Evolutionary conservation across 352 stramenopile species (phyloP).

Genomic region (Phytophthora lateralis): DNA sequence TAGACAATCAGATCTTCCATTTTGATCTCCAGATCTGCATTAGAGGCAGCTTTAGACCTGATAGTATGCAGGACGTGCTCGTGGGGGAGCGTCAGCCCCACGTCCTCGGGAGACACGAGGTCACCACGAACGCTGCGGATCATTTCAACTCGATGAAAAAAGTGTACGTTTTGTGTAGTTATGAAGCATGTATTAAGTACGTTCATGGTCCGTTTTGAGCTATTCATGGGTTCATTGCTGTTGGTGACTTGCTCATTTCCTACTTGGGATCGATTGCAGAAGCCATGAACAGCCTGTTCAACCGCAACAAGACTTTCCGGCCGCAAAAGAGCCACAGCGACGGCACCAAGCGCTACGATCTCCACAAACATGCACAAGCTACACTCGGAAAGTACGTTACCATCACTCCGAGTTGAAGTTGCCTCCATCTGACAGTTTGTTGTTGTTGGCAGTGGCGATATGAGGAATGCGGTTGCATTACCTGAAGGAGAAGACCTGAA

Average conservation of each 20-base stretch:
- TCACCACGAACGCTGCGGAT: conserved; percentile 56
- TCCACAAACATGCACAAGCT: conserved; percentile 83
- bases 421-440: conserved; percentile 1
- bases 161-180: neutral
- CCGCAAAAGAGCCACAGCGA: conserved; percentile 85
- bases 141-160: conserved; percentile 25
- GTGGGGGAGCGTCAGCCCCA: conserved; percentile 56
- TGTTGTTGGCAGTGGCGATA: conserved; percentile 53
- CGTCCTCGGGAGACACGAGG: conserved; percentile 39
- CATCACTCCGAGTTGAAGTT: conserved; percentile 28
- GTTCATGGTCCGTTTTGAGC: conserved; percentile 2
- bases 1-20: conserved; percentile 62
- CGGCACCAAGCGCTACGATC: conserved; percentile 83
- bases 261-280: neutral
- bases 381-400: conserved; percentile 78
- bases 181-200: conserved; percentile 15
- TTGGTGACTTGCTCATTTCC: conserved; percentile 13
- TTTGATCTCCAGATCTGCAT: conserved; percentile 32
- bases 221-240: conserved; percentile 14
- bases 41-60: conserved; percentile 7
- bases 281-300: conserved; percentile 73
- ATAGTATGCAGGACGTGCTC: conserved; percentile 70
- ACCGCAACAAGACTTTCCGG: conserved; percentile 87
- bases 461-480: conserved; percentile 64
- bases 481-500: conserved; percentile 87